Percentiles rank a stretch among this genome's conserved stretches.
Evolutionary conservation across 2,329 filamentous ascomycete genomes (phyloP).

Genomic region (Botrytis tulipae): DNA sequence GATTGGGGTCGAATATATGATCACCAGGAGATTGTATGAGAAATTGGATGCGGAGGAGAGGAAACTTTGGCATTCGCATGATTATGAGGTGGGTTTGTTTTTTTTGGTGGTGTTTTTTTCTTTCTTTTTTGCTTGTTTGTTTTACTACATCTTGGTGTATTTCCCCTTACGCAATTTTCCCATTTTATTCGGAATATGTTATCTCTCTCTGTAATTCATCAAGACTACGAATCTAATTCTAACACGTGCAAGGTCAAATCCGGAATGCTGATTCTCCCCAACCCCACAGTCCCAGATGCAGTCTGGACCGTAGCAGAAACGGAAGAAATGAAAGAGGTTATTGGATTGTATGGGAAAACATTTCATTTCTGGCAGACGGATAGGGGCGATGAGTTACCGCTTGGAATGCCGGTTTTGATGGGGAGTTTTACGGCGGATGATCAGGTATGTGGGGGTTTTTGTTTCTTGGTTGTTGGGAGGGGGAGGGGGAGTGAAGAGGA

Average conservation of each 20-base stretch:
- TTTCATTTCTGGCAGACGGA: slow-evolving; percentile 89
- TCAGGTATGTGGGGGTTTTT: background rate
- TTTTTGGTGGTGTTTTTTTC: slow-evolving; percentile 43
- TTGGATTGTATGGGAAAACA: slow-evolving; percentile 76
- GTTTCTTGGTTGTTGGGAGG: background rate
- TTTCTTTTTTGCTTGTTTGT: slow-evolving; percentile 50
- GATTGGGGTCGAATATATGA: slow-evolving; percentile 76
- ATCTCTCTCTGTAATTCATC: too few species aligned
- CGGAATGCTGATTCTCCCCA: slow-evolving; percentile 75
- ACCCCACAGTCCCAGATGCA: slow-evolving; percentile 52
- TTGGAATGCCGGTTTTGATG: slow-evolving; percentile 20
- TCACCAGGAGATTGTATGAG: slow-evolving; percentile 66
- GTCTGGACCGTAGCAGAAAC: slow-evolving; percentile 77
- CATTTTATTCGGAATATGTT: too few species aligned
- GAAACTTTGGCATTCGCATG: slow-evolving; percentile 71
- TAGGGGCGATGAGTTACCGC: slow-evolving; percentile 46
- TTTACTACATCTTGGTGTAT: slow-evolving; percentile 39
- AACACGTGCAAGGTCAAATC: slow-evolving; percentile 25
- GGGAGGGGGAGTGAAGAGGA: background rate
- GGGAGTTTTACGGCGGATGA: slow-evolving; percentile 18
- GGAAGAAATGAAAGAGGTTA: slow-evolving; percentile 74
- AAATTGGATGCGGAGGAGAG: slow-evolving; percentile 66
- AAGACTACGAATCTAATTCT: background rate
- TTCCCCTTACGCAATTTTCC: too few species aligned
- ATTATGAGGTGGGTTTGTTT: slow-evolving; percentile 51